Evolutionary conservation across 2,329 filamentous ascomycete species (phyloP), one percentile per base, ranked within the genome.

Genomic region (Metarhizium anisopliae): DNA sequence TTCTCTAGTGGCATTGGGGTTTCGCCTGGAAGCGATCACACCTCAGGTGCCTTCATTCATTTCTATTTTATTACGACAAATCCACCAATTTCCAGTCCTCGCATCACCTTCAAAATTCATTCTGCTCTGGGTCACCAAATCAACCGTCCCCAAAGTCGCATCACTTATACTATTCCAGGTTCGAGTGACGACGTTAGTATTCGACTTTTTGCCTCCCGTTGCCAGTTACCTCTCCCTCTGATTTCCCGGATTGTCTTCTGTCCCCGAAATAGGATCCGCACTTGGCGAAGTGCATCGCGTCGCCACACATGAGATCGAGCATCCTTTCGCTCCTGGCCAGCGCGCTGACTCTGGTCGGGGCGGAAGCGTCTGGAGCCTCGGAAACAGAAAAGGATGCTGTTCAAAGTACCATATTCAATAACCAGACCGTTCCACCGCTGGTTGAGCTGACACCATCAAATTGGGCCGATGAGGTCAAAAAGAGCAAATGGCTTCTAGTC

Each of bases 381-480:
- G 70, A 72, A 55, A 64, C 63, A 38, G 65, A 66, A 52, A 65
- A 63, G 36, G 71, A 11, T 40, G 47, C 35, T 32, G 6, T 36
- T 36, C 14, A 76, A 59, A 70, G 69, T 58, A 88, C 85, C 35
- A 74, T 74, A 45, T 90, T 90, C 74, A 86, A 90, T 65, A 81
- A 77, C 59, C 76, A 85, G 63, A 75, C 75, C 43, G 86, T 90
- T 42, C 86, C 87, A 40, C 82, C 85, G 4, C 72, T 88, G 65
- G 70, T 79, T 47, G 80, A 86, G 64, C 66, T 90, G 59, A 80
- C 77, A 2, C 77, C 78, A 32, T 70, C 77, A 47, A 84, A 75
- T 61, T 80, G 85, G 61, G 78, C 83, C 5, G 73, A 78, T 40
- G 78, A 82, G 60, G 70, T 81, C 50, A 80, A 79, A 59, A 74